These are phyloP conservation scores for Thielaviopsis musarum DNA, from an alignment of 2,329 filamentous ascomycete genomes.

Conservation along the genomic window DNA sequence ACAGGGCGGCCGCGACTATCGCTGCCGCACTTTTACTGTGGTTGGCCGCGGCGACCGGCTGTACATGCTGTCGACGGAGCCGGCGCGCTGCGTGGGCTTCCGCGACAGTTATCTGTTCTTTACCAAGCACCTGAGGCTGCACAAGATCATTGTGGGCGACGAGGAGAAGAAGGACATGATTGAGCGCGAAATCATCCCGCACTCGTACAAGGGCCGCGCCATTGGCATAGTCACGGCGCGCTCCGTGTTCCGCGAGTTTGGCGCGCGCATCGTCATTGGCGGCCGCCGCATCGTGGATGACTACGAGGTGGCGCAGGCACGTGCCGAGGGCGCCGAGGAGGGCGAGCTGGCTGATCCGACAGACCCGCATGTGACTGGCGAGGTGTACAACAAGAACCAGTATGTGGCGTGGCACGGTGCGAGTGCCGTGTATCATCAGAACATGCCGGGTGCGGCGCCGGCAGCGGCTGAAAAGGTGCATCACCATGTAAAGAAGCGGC, in stretches of 20 bases:
- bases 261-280: conserved; percentile 82
- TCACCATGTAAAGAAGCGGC: conserved; percentile 51
- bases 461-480: conserved; percentile 25
- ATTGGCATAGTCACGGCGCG: conserved; percentile 94
- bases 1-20: conserved; percentile 72
- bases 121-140: conserved; percentile 88
- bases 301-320: conserved; percentile 63
- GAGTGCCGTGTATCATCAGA: conserved; percentile 85
- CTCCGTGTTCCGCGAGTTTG: conserved; percentile 94
- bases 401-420: conserved; percentile 98
- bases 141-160: conserved; percentile 96
- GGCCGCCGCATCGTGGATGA: conserved; percentile 77
- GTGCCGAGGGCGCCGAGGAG: conserved; percentile 63
- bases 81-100: conserved; percentile 90
- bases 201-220: conserved; percentile 94
- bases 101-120: conserved; percentile 98
- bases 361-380: conserved; percentile 58
- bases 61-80: conserved; percentile 98
- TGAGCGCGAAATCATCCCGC: conserved; percentile 84
- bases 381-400: conserved; percentile 96
- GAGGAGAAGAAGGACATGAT: conserved; percentile 97
- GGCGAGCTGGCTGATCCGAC: conserved; percentile 85
- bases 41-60: conserved; percentile 65
- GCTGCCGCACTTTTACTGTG: conserved; percentile 89
- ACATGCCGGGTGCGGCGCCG: conserved; percentile 57